Evolutionary conservation across 306 rosid species (phyloP).

Genomic region (Medicago ruthenica): DNA sequence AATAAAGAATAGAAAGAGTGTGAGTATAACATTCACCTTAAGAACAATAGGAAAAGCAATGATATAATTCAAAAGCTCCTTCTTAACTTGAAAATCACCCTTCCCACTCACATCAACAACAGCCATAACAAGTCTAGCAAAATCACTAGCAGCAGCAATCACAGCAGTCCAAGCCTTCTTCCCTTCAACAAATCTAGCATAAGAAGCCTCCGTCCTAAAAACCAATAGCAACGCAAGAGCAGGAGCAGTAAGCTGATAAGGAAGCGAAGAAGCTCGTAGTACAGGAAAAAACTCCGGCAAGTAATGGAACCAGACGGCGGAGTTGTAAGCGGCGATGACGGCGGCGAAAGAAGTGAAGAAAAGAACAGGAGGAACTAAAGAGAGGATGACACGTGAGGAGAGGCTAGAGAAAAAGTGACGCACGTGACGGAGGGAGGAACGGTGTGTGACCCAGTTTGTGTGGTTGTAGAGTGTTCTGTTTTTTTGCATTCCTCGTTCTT

Average conservation of each 20-base stretch:
- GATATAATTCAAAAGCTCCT: conserved; percentile 74
- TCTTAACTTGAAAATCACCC: conserved; percentile 55
- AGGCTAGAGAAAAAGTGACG: conserved; percentile 77
- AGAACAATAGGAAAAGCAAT: conserved; percentile 72
- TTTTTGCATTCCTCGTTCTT: conserved; percentile 77
- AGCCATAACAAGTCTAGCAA: conserved; percentile 64
- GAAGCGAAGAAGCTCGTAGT: conserved; percentile 68
- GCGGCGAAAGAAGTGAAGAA: conserved; percentile 68
- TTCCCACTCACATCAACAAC: conserved; percentile 27
- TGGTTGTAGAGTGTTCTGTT: conserved; percentile 66
- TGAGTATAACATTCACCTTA: background rate
- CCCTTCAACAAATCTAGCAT: conserved; percentile 81
- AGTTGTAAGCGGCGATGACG: conserved; percentile 67
- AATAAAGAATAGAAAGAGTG: background rate
- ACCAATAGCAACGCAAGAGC: conserved; percentile 85
- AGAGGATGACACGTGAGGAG: conserved; percentile 80
- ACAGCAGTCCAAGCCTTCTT: conserved; percentile 85
- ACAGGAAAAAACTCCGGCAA: conserved; percentile 66
- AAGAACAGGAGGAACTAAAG: conserved; percentile 77
- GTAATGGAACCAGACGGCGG: conserved; percentile 52
- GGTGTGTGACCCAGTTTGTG: conserved; percentile 68
- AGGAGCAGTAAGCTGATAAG: conserved; percentile 89
- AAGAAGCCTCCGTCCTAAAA: conserved; percentile 89
- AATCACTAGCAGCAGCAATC: conserved; percentile 68
- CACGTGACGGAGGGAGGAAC: conserved; percentile 86